These are phyloP conservation scores for Umbelopsis ramanniana DNA, from an alignment of 192 early-diverging fungal genomes.

Conservation along the genomic window DNA sequence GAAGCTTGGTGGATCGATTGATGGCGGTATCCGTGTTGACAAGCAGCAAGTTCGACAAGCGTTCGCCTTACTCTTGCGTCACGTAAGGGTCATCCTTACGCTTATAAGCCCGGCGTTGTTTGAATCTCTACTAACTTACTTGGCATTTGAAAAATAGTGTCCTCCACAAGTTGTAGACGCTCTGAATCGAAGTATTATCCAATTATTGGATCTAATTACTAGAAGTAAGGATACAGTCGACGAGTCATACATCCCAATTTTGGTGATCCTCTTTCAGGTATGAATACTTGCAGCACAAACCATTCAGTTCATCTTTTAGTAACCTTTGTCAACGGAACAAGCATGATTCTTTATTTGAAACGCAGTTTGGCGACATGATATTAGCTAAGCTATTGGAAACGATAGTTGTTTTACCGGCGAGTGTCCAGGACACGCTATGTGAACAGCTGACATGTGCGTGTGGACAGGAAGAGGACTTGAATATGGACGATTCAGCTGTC, in stretches of 20 bases:
- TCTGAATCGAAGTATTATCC: conserved; percentile 11
- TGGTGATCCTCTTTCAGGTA: conserved; percentile 12
- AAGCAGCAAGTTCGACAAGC: conserved; percentile 21
- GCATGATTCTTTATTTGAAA: conserved; percentile 17
- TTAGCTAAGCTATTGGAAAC: background rate
- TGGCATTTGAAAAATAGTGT: background rate
- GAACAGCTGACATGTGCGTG: background rate
- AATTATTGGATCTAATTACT: conserved; percentile 4
- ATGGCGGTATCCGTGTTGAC: background rate
- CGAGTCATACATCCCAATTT: background rate
- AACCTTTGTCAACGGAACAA: background rate
- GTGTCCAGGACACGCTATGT: background rate
- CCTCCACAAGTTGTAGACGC: background rate
- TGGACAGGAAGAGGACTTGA: background rate
- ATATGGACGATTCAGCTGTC: background rate
- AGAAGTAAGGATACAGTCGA: background rate
- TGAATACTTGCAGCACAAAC: background rate
- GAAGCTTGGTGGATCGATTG: background rate
- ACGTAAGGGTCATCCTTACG: background rate
- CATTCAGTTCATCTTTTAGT: background rate
- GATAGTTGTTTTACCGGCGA: background rate
- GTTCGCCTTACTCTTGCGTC: background rate
- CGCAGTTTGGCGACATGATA: conserved; percentile 11
- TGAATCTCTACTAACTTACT: background rate
- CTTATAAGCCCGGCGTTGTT: background rate